Conservation (phyloP, 306 rosid species). For the Elaeagnus macrophylla region DNA sequence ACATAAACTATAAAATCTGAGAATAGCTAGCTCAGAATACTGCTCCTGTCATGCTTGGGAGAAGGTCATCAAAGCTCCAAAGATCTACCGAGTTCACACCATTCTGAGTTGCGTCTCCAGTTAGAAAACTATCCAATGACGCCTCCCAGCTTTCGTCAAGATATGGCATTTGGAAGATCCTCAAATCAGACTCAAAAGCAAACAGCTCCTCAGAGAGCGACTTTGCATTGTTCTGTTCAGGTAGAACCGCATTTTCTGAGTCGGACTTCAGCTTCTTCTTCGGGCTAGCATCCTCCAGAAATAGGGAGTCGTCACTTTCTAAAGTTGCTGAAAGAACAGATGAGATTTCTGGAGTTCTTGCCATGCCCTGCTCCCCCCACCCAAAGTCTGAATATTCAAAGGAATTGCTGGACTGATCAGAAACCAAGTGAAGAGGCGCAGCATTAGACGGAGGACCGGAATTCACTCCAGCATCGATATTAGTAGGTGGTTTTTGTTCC, state of each 20-base stretch:
- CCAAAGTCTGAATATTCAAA: slow-evolving; percentile 65
- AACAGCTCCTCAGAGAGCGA: slow-evolving; percentile 70
- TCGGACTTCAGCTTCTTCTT: slow-evolving; percentile 32
- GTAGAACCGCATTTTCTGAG: slow-evolving; percentile 23
- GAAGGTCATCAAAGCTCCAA: slow-evolving; percentile 74
- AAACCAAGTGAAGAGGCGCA: slow-evolving; percentile 36
- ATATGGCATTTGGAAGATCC: no score
- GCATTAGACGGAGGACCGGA: slow-evolving; percentile 27
- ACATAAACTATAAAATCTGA: slow-evolving; percentile 35
- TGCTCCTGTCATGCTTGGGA: slow-evolving; percentile 43
- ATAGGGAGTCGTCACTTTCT: slow-evolving; percentile 41
- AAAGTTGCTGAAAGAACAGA: slow-evolving; percentile 50
- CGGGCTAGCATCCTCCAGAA: slow-evolving; percentile 41
- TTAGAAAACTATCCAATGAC: slow-evolving; percentile 44
- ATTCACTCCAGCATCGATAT: slow-evolving; percentile 25
- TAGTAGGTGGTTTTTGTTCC: slow-evolving; percentile 60
- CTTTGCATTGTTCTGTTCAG: slow-evolving; percentile 30
- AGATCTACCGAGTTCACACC: slow-evolving; percentile 56
- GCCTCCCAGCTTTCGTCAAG: slow-evolving; percentile 42
- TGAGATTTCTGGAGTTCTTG: slow-evolving; percentile 77
- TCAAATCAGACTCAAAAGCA: slow-evolving; percentile 43
- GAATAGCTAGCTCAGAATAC: slow-evolving; percentile 35
- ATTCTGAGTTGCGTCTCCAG: slow-evolving; percentile 48
- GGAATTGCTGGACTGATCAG: slow-evolving; percentile 78
- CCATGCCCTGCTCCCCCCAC: slow-evolving; percentile 52